Conservation (phyloP, 2,329 filamentous ascomycete genomes). For the Colletotrichum higginsianum region DNA sequence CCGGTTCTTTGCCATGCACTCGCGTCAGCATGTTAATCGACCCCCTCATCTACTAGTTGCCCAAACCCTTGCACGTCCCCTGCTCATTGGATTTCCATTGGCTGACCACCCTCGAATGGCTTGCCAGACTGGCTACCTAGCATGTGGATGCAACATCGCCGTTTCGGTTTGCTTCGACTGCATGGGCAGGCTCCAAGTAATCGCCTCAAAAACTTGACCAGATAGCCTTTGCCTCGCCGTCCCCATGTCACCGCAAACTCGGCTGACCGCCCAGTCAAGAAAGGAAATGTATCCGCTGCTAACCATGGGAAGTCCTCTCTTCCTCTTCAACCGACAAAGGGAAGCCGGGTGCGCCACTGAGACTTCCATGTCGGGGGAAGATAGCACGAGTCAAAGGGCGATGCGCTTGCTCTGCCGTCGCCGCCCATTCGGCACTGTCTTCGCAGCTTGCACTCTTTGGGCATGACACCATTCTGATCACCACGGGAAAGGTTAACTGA, state of each 20-base stretch:
- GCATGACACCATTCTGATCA: neutral
- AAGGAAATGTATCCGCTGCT: neutral
- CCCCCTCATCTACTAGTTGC: slow-evolving; percentile 33
- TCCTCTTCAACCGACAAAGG: neutral
- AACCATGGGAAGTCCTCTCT: neutral
- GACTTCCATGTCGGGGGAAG: neutral
- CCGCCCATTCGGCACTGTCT: neutral
- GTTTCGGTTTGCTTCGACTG: slow-evolving; percentile 9
- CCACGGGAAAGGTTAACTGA: slow-evolving; percentile 6
- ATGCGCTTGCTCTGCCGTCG: slow-evolving; percentile 4
- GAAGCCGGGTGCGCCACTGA: neutral
- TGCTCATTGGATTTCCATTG: slow-evolving; percentile 36
- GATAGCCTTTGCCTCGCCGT: neutral
- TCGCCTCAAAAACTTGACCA: slow-evolving; percentile 16
- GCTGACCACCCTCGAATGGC: slow-evolving; percentile 15
- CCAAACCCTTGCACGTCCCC: slow-evolving; percentile 8
- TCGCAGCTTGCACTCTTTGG: neutral
- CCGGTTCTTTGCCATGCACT: slow-evolving; percentile 22
- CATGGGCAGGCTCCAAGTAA: slow-evolving; percentile 7
- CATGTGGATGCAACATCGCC: slow-evolving; percentile 19
- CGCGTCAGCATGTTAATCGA: slow-evolving; percentile 40
- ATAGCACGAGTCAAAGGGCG: neutral
- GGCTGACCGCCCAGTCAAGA: neutral
- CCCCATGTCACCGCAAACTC: slow-evolving; percentile 1
- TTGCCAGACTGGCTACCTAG: slow-evolving; percentile 13